Percentiles rank a stretch among this genome's conserved stretches.
Conservation (phyloP, 148 eudicot species). For the Amaranthus hypochondriacus region DNA sequence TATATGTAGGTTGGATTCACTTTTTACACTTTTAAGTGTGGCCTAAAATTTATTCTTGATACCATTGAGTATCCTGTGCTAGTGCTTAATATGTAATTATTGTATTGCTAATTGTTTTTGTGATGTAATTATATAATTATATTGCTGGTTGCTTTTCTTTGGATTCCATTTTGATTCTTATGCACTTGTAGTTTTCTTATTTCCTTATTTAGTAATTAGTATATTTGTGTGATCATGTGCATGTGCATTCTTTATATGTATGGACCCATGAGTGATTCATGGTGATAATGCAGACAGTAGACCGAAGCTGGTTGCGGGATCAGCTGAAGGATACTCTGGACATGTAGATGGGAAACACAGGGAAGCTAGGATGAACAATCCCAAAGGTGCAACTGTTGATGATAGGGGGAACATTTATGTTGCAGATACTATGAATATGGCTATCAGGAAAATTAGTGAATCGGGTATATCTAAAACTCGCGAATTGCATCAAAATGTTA, state of each 20-base stretch:
- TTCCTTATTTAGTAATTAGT: not conserved
- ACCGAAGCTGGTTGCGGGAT: constrained; percentile 89
- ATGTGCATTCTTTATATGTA: constrained; percentile 16
- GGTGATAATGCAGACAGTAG: constrained; percentile 61
- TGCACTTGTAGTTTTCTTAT: too few relatives aligned
- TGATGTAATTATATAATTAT: too few relatives aligned
- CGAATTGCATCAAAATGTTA: too few relatives aligned
- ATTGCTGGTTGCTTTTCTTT: too few relatives aligned
- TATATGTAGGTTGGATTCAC: too few relatives aligned
- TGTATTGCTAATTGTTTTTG: too few relatives aligned
- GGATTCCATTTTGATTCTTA: too few relatives aligned
- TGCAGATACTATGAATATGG: constrained; percentile 92
- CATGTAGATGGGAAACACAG: constrained; percentile 85
- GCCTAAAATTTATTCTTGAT: too few relatives aligned
- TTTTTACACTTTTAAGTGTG: too few relatives aligned
- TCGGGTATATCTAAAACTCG: constrained; percentile 40
- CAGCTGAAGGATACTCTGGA: constrained; percentile 89
- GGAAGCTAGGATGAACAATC: constrained; percentile 91
- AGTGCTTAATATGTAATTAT: too few relatives aligned
- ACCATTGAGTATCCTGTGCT: too few relatives aligned
- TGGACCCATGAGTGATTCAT: constrained; percentile 18
- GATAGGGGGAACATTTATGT: constrained; percentile 87
- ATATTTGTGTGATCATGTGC: constrained; percentile 20
- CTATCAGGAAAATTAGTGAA: constrained; percentile 87
- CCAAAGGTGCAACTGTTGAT: constrained; percentile 86